A percentile compares a stretch with the other conserved stretches of the same genome.
Conservation (phyloP, 2,329 filamentous ascomycete genomes). For the Diplodia intermedia region DNA sequence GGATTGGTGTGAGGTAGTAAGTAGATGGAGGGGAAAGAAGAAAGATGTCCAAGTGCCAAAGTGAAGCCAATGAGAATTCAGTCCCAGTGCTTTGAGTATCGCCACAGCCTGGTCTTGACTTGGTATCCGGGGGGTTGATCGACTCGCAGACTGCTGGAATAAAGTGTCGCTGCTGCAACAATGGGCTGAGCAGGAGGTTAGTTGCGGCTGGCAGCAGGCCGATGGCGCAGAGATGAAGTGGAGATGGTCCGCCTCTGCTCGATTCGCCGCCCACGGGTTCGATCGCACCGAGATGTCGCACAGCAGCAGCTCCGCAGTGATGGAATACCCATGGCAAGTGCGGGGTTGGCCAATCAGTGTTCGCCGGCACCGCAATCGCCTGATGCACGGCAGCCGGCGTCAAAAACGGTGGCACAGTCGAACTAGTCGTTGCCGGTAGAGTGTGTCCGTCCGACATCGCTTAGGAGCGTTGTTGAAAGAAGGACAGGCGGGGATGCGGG, state of each 20-base stretch:
- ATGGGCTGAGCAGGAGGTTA: not conserved
- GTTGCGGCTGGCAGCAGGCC: not conserved
- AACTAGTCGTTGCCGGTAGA: too few species aligned
- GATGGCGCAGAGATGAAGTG: not conserved
- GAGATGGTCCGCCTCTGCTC: not conserved
- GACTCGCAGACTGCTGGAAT: not conserved
- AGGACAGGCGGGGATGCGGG: not conserved
- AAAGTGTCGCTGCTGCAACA: not conserved
- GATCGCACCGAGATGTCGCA: not conserved
- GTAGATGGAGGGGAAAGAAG: too few species aligned
- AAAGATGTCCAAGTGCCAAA: not conserved
- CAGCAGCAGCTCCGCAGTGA: not conserved
- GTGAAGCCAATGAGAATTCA: too few species aligned
- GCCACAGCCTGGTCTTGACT: not conserved
- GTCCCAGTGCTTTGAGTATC: not conserved
- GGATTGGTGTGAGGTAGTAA: too few species aligned
- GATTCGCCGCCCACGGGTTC: not conserved
- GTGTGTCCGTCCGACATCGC: too few species aligned
- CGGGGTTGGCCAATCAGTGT: not conserved
- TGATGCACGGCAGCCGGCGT: not conserved
- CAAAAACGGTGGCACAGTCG: not conserved
- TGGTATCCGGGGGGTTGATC: not conserved
- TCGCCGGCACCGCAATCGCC: not conserved
- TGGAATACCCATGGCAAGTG: not conserved
- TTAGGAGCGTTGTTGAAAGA: not conserved